phyloP scores from a whole-genome alignment of 2,329 filamentous ascomycete genomes.

The Scytalidium sp. region DNA sequence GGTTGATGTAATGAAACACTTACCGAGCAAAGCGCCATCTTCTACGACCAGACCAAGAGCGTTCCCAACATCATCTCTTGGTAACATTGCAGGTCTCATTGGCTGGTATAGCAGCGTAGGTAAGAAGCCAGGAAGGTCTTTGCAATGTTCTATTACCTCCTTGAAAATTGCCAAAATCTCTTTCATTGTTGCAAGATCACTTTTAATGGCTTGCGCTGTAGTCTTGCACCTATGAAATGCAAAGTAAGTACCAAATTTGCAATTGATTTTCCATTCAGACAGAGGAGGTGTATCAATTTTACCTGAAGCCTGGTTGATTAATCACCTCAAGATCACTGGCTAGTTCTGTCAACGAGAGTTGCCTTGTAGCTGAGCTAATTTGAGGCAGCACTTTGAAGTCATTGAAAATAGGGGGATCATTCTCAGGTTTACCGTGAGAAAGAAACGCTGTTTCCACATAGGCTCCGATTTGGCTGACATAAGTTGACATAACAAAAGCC shows the following conservation, averaged over 20 bases:
- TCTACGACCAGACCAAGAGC: constrained; percentile 4
- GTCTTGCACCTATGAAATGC: background rate
- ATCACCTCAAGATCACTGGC: background rate
- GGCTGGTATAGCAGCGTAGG: constrained; percentile 1
- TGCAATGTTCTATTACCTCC: background rate
- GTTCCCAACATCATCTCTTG: constrained; percentile 2
- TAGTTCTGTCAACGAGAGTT: background rate
- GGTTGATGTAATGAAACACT: background rate
- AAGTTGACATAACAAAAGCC: constrained; percentile 4
- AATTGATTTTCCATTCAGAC: background rate
- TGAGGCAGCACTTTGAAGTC: background rate
- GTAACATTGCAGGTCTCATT: background rate
- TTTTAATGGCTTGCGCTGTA: background rate
- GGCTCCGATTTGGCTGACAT: background rate
- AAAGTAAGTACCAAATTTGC: background rate
- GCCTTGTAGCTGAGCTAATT: background rate
- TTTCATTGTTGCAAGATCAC: background rate
- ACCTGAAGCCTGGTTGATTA: background rate
- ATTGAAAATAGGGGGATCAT: constrained; percentile 5
- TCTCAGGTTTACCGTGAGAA: constrained; percentile 5
- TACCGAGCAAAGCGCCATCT: constrained; percentile 4
- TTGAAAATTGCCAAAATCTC: background rate
- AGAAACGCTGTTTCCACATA: background rate
- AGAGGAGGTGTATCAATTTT: background rate
- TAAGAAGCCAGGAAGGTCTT: background rate